A percentile compares a stretch with the other conserved stretches of the same genome.
Conservation (phyloP, 768 basidiomycete genomes). For the Mycena leptocephala region DNA sequence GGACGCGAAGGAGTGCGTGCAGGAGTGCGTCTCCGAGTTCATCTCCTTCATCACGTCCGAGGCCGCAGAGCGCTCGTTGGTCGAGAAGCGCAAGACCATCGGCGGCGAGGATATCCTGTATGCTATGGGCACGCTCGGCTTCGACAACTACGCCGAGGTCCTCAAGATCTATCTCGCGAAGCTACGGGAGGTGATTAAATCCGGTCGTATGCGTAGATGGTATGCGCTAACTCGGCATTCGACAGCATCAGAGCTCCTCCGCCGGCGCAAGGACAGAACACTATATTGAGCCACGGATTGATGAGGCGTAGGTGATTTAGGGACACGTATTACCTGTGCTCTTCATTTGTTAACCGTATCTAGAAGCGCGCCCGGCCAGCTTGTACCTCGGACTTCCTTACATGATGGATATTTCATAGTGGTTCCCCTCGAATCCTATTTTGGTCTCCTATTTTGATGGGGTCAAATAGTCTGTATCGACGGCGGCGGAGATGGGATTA, state of each 20-base stretch:
- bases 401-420: no score
- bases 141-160: conserved; percentile 95
- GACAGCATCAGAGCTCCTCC: conserved; percentile 19
- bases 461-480: no score
- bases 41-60: conserved; percentile 98
- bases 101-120: conserved; percentile 97
- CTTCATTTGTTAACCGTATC: not conserved
- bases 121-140: conserved; percentile 94
- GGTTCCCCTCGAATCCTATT: no score
- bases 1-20: conserved; percentile 98
- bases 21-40: conserved; percentile 98
- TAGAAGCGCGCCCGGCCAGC: not conserved
- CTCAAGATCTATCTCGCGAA: conserved; percentile 95
- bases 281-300: conserved; percentile 12
- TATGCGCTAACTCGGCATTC: not conserved
- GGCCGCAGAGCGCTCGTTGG: conserved; percentile 94
- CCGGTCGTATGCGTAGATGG: not conserved
- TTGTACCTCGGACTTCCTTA: not conserved
- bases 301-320: not conserved
- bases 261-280: conserved; percentile 6
- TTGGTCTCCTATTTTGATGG: no score
- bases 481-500: no score
- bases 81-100: conserved; percentile 98
- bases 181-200: conserved; percentile 76
- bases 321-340: no score